Percentiles rank a stretch among this genome's conserved stretches.
Conservation (phyloP, 441 rosid genomes). For the Populus hybrid region DNA sequence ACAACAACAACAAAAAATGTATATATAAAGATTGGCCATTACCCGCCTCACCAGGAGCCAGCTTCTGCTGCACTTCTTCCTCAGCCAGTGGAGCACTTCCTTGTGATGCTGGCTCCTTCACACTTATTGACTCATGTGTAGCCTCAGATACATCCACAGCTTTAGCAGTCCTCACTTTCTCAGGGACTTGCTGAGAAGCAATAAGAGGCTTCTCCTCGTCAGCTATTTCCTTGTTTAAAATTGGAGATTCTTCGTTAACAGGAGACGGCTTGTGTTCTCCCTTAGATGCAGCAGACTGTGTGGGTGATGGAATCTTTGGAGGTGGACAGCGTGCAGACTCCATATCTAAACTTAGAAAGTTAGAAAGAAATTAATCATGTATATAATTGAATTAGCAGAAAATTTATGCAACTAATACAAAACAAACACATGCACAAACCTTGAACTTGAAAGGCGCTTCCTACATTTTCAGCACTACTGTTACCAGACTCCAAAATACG, state of each 20-base stretch:
- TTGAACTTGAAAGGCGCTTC: conserved; percentile 84
- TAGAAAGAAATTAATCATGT: conserved; percentile 7
- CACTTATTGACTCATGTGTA: conserved; percentile 62
- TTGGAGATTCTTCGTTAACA: conserved; percentile 36
- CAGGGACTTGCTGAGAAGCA: conserved; percentile 40
- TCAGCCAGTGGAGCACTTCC: conserved; percentile 67
- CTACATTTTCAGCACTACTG: conserved; percentile 85
- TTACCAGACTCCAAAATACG: conserved; percentile 95
- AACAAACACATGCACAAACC: conserved; percentile 39
- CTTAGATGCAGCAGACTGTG: conserved; percentile 80
- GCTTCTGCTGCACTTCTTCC: conserved; percentile 91
- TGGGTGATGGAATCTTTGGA: conserved; percentile 78
- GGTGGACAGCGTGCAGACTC: conserved; percentile 85
- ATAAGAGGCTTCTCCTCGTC: conserved; percentile 41
- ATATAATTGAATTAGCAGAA: background rate
- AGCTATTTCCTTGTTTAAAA: conserved; percentile 27
- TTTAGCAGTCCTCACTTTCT: conserved; percentile 46
- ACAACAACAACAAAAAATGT: background rate
- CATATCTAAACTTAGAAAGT: conserved; percentile 54
- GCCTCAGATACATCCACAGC: conserved; percentile 66
- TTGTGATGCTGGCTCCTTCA: conserved; percentile 78
- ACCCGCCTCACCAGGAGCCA: conserved; percentile 83
- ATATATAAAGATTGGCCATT: conserved; percentile 12
- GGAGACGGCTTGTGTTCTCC: conserved; percentile 54
- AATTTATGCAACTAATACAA: background rate